Conservation (phyloP, 2,329 filamentous ascomycete genomes). For the Blumeriella jaapii region DNA sequence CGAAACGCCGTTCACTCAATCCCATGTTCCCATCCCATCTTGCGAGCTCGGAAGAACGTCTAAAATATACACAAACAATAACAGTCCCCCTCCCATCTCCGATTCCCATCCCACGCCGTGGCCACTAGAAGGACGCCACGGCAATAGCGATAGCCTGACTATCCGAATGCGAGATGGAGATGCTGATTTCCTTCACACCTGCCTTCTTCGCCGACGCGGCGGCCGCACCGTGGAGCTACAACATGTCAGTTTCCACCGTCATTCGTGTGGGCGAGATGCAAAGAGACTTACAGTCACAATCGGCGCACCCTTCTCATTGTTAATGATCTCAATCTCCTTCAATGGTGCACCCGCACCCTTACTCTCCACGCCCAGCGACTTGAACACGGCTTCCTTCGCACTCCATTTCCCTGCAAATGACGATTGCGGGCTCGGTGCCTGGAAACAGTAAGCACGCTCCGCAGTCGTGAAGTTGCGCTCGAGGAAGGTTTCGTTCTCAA, state of each 20-base stretch:
- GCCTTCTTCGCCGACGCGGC: conserved; percentile 72
- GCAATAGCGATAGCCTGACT: conserved; percentile 91
- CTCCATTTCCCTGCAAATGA: conserved; percentile 95
- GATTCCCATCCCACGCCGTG: no score
- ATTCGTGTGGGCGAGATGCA: conserved; percentile 4
- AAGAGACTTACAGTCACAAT: conserved; percentile 62
- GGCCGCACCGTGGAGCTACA: conserved; percentile 81
- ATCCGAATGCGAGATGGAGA: conserved; percentile 95
- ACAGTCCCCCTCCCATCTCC: no score
- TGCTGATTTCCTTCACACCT: conserved; percentile 76
- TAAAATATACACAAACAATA: conserved; percentile 8
- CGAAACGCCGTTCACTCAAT: no score
- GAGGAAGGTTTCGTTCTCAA: conserved; percentile 87
- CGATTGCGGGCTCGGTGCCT: conserved; percentile 68
- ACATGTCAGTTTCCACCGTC: no score
- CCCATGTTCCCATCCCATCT: no score
- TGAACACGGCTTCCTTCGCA: conserved; percentile 98
- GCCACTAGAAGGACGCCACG: conserved; percentile 71
- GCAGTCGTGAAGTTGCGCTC: conserved; percentile 83
- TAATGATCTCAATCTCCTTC: conserved; percentile 88
- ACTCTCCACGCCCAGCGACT: conserved; percentile 79
- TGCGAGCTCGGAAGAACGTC: no score
- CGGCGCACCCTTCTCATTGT: conserved; percentile 72
- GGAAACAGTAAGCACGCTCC: conserved; percentile 79
- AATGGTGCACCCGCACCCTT: conserved; percentile 81